These are phyloP conservation scores for Suhomyces sp. DNA, from an alignment of 805 yeast genomes.

Conservation along the genomic window DNA sequence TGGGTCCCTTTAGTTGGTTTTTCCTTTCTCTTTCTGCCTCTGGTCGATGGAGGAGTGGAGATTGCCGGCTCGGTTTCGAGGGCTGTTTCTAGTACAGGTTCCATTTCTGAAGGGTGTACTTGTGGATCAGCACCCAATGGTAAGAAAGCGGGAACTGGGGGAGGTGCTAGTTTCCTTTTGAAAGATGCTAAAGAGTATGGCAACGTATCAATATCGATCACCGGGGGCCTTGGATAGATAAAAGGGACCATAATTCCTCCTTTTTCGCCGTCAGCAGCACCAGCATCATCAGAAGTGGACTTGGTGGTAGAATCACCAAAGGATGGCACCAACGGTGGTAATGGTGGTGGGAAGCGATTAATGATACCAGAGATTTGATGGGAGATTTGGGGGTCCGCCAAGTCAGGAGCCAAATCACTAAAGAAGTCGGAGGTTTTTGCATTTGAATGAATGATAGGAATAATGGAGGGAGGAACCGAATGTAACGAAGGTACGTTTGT, in stretches of 20 bases:
- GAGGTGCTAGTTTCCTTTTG: constrained; percentile 5
- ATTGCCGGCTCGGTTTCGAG: not conserved
- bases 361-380: constrained; percentile 25
- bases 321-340: constrained; percentile 28
- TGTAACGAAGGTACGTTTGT: constrained; percentile 19
- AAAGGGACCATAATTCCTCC: constrained; percentile 44
- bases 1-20: constrained; percentile 7
- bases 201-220: constrained; percentile 18
- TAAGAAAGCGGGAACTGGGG: too few species aligned
- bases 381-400: constrained; percentile 11
- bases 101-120: too few species aligned
- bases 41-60: constrained; percentile 6
- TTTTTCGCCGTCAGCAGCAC: constrained; percentile 1
- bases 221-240: constrained; percentile 44
- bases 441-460: constrained; percentile 39
- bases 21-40: constrained; percentile 3
- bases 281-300: constrained; percentile 5
- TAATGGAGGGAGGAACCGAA: constrained; percentile 34
- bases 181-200: constrained; percentile 21
- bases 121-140: too few species aligned
- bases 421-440: constrained; percentile 32
- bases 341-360: constrained; percentile 39
- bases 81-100: not conserved
- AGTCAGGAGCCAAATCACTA: constrained; percentile 26
- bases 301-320: constrained; percentile 4